These are phyloP conservation scores for Pestalotiopsis sp. DNA, from an alignment of 2,329 filamentous ascomycete species.

Conservation along the genomic window DNA sequence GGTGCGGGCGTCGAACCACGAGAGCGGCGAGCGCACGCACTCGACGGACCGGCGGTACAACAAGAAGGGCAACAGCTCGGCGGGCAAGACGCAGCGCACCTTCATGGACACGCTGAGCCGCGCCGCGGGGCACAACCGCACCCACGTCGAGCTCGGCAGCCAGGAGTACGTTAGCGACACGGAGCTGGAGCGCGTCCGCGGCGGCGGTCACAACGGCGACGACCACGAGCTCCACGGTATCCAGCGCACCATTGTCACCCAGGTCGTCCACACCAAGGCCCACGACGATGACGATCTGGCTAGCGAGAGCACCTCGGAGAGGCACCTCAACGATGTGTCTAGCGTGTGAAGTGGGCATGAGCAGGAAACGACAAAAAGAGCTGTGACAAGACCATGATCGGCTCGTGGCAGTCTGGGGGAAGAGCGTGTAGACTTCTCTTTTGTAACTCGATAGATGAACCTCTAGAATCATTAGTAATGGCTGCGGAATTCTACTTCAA, in stretches of 20 bases:
- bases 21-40: neutral
- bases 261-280: constrained; percentile 10
- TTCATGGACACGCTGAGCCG: constrained; percentile 2
- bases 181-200: neutral
- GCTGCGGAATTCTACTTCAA: too few species aligned
- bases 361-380: too few species aligned
- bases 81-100: constrained; percentile 3
- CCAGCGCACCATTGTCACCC: constrained; percentile 10
- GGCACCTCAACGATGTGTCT: neutral
- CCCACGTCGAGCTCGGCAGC: constrained; percentile 10
- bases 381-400: too few species aligned
- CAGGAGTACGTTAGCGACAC: neutral
- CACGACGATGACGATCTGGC: neutral
- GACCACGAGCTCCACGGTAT: constrained; percentile 7
- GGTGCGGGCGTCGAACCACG: constrained; percentile 16
- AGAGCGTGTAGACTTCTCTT: too few species aligned
- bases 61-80: constrained; percentile 1
- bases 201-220: neutral
- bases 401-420: too few species aligned
- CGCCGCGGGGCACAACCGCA: neutral
- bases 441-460: too few species aligned
- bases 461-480: too few species aligned
- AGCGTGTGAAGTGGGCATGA: neutral
- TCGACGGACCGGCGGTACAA: neutral
- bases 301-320: neutral